Conservation (phyloP, 192 early-diverging fungal genomes). For the Backusella macrospora region DNA sequence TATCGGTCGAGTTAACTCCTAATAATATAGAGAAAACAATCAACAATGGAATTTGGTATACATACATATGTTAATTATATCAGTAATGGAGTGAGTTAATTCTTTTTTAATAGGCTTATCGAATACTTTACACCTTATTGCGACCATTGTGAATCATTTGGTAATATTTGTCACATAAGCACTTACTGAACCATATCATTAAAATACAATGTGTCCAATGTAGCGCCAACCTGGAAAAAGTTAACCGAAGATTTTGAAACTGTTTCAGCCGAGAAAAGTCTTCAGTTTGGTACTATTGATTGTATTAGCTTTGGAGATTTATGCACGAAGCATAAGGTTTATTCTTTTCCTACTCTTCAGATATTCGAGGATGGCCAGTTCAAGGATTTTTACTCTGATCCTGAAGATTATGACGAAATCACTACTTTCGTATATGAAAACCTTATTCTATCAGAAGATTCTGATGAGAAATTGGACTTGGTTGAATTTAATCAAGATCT, state of each 20-base stretch:
- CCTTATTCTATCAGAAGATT: not conserved
- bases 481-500: not conserved
- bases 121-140: not conserved
- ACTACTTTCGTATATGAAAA: not conserved
- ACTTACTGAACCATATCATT: not conserved
- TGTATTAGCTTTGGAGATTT: not conserved
- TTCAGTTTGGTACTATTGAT: conserved; percentile 5
- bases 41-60: not conserved
- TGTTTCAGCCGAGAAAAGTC: not conserved
- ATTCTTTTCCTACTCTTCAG: not conserved
- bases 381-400: not conserved
- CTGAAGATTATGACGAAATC: not conserved
- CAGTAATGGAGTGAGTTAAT: not conserved
- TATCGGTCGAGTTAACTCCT: not conserved
- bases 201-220: not conserved
- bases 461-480: not conserved
- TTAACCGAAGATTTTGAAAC: not conserved
- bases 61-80: not conserved
- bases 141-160: not conserved
- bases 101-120: not conserved
- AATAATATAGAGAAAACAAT: not conserved
- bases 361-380: conserved; percentile 4
- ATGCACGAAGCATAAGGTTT: not conserved
- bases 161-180: not conserved
- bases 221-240: not conserved